Percentiles rank a stretch among this genome's conserved stretches.
phyloP scores from a whole-genome alignment of 2,329 filamentous ascomycete species.

The Alternaria sp. region DNA sequence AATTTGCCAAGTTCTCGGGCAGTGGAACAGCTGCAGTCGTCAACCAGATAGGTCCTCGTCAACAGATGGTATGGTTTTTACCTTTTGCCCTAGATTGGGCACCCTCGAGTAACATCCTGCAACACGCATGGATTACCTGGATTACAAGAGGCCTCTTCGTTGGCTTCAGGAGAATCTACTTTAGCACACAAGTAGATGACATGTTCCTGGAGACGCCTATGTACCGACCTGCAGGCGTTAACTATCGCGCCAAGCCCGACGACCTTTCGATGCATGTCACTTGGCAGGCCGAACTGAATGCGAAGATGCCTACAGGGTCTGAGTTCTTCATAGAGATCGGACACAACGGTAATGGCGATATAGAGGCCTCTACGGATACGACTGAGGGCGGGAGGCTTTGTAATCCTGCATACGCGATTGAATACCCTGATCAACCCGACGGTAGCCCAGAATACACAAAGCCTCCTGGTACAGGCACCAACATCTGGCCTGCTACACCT shows the following conservation, averaged over 20 bases:
- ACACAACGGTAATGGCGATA: conserved; percentile 51
- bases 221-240: conserved; percentile 55
- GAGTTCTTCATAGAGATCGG: conserved; percentile 50
- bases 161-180: conserved; percentile 64
- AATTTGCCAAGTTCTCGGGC: conserved; percentile 58
- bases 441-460: conserved; percentile 57
- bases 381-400: conserved; percentile 34
- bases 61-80: conserved; percentile 71
- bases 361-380: conserved; percentile 45
- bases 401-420: conserved; percentile 45
- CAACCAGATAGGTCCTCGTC: conserved; percentile 64
- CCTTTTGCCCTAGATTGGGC: conserved; percentile 62
- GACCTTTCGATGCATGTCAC: conserved; percentile 42
- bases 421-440: conserved; percentile 52
- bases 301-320: conserved; percentile 44
- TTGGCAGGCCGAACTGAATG: conserved; percentile 43
- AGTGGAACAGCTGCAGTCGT: conserved; percentile 66
- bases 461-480: conserved; percentile 47
- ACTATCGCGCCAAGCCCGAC: conserved; percentile 58
- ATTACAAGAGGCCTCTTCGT: conserved; percentile 66
- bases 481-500: conserved; percentile 53
- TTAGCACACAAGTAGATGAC: conserved; percentile 68
- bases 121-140: conserved; percentile 71
- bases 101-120: conserved; percentile 64
- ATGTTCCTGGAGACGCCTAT: conserved; percentile 63